Percentiles rank a stretch among this genome's conserved stretches.
These are phyloP conservation scores for Ascomycota sp. DNA, from an alignment of 2,329 filamentous ascomycete genomes.

Conservation along the genomic window DNA sequence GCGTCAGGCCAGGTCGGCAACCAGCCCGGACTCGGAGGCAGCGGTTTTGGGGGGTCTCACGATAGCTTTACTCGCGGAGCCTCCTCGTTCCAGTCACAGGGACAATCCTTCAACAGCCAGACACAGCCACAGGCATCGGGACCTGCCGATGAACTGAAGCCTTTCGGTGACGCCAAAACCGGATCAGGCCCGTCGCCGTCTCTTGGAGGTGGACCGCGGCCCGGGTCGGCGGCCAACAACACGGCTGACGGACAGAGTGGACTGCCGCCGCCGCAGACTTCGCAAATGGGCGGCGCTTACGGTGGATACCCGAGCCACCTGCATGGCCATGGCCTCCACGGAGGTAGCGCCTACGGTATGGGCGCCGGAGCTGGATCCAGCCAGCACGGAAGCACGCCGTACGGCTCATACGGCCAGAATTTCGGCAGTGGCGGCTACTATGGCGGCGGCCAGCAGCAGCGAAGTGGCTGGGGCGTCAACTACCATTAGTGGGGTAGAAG, in stretches of 20 bases:
- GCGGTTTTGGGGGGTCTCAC: constrained; percentile 31
- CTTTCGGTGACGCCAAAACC: constrained; percentile 34
- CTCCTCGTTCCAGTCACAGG: constrained; percentile 33
- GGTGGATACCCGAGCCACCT: constrained; percentile 34
- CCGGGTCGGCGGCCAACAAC: constrained; percentile 36
- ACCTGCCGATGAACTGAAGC: constrained; percentile 34
- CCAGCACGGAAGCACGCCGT: constrained; percentile 31
- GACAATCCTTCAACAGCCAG: constrained; percentile 30
- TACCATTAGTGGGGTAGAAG: constrained; percentile 26
- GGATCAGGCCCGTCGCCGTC: constrained; percentile 35
- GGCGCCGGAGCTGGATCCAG: constrained; percentile 27
- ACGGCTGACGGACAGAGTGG: constrained; percentile 27
- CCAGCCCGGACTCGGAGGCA: constrained; percentile 28
- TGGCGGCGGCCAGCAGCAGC: constrained; percentile 16
- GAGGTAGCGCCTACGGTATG: constrained; percentile 33
- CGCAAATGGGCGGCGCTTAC: constrained; percentile 32
- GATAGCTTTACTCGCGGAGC: constrained; percentile 33
- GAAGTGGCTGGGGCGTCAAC: constrained; percentile 39
- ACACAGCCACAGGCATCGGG: constrained; percentile 23
- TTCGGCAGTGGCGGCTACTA: constrained; percentile 29
- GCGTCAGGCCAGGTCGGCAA: constrained; percentile 27
- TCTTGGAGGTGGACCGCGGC: constrained; percentile 29
- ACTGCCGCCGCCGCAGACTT: constrained; percentile 34
- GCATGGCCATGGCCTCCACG: constrained; percentile 31
- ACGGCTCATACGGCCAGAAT: constrained; percentile 30